A percentile compares a stretch with the other conserved stretches of the same genome.
Conservation (phyloP, 129 eudicot genomes). For the Escallonia rubra region DNA sequence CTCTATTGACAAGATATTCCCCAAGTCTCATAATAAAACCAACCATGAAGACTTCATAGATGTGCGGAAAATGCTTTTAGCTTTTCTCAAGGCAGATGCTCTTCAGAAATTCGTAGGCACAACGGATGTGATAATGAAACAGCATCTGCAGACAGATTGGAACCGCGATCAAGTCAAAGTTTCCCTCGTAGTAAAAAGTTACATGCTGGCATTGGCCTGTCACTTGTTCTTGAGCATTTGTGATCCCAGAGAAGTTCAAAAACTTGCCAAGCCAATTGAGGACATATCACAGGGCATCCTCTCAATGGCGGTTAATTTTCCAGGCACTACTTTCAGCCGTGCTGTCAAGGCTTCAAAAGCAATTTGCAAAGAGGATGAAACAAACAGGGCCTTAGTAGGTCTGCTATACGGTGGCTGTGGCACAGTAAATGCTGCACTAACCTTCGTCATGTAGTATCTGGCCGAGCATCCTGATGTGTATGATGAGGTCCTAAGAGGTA, state of each 20-base stretch:
- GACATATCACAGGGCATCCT: slow-evolving; percentile 3
- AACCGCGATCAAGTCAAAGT: neutral
- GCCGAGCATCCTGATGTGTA: slow-evolving; percentile 17
- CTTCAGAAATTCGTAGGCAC: slow-evolving; percentile 5
- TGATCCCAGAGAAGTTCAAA: slow-evolving; percentile 5
- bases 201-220: slow-evolving; percentile 11
- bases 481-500: slow-evolving; percentile 12
- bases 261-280: neutral
- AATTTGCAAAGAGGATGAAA: slow-evolving; percentile 5
- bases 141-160: slow-evolving; percentile 6
- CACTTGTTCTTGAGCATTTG: slow-evolving; percentile 14
- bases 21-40: neutral
- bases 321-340: slow-evolving; percentile 12
- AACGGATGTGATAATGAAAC: slow-evolving; percentile 9
- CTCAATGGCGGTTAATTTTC: slow-evolving; percentile 15
- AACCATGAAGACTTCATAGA: neutral
- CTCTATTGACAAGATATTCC: slow-evolving; percentile 12
- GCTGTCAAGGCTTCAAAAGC: slow-evolving; percentile 14
- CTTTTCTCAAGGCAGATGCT: slow-evolving; percentile 1
- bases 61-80: neutral
- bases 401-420: slow-evolving; percentile 6
- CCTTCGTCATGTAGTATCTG: slow-evolving; percentile 9
- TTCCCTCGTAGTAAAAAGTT: neutral
- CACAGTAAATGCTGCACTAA: slow-evolving; percentile 4
- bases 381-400: neutral